Base-by-base conservation (phyloP, 352 stramenopile genomes). In the Globisporangium carolinianum region DNA sequence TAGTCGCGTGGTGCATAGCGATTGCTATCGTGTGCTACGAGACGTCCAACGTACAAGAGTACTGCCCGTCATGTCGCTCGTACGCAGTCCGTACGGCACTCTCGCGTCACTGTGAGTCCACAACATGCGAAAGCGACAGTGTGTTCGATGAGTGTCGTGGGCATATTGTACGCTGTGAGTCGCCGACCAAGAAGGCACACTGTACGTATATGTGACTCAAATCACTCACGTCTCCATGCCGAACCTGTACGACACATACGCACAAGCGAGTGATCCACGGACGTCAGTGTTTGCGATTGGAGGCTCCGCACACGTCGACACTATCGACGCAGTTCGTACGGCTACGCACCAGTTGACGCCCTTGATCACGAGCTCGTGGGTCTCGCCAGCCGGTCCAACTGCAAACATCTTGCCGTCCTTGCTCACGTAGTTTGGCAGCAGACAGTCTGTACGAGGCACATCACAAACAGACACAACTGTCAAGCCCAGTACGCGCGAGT, bases 71-170 rank as follows among this genome's bases (percentile, higher is more conserved):
- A 75, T 32, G 12, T 65, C 63, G 54, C 85, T 88, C 47, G 80
- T 72, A 72, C 78, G 87, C 3, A 91, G 63, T 24, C 80, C 80
- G 82, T 72, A 76, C 74, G 87, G 6, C 86, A 62, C 18, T 78
- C 80, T 47, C 88, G 73, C 2, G 76, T 78, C 5, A 83, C 73
- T 11, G 42, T 32, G 24, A 32, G 24, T 32, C 24, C 24, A 32
- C 24, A 32, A 32, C 24, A 32, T 32, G 24, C 24, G 24, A 32
- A 32, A 32, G 24, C 24, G 24, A 32, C 24, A 32, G 24, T 32
- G 24, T 32, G 38, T 42, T 12, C 38, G 10, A 9, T 68, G 67
- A 24, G 72, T 57, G 32, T 71, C 69, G 5, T 14, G n/a, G 24
- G 2, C 24, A 2, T 32, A 32, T 32, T 2, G 24, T 32, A 32